These are phyloP conservation scores for Aspergillus sp. DNA, from an alignment of 2,329 filamentous ascomycete genomes.

Conservation along the genomic window DNA sequence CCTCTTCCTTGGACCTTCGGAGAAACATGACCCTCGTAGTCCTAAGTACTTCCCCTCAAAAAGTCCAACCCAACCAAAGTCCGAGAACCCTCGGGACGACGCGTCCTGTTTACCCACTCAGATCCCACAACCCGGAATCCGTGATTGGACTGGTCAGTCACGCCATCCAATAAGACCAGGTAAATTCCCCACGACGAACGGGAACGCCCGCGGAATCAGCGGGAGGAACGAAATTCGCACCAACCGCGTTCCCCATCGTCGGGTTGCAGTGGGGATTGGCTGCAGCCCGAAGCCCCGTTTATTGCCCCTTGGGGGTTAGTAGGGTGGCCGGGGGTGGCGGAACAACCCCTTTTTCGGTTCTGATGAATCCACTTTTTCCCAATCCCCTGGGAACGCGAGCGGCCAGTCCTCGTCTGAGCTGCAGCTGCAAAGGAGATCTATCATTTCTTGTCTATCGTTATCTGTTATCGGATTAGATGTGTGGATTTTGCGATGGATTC, in stretches of 20 bases:
- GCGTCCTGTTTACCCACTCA: background rate
- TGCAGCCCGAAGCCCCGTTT: background rate
- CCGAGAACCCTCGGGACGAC: background rate
- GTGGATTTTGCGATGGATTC: background rate
- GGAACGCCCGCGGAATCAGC: slow-evolving; percentile 21
- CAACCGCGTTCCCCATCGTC: slow-evolving; percentile 8
- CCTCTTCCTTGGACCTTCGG: no score
- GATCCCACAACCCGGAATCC: background rate
- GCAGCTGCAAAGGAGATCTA: slow-evolving; percentile 9
- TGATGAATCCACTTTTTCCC: background rate
- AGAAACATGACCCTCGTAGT: background rate
- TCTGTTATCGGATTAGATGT: background rate
- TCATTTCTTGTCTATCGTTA: slow-evolving; percentile 3
- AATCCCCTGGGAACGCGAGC: background rate
- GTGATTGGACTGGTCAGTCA: slow-evolving; percentile 2
- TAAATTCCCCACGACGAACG: slow-evolving; percentile 2
- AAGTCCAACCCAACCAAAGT: background rate
- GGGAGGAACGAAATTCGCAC: slow-evolving; percentile 1
- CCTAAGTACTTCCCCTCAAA: background rate
- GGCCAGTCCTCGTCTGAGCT: background rate
- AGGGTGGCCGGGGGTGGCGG: no score
- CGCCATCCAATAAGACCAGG: background rate
- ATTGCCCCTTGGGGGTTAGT: background rate
- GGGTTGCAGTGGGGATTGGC: slow-evolving; percentile 14
- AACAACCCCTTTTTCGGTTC: background rate